Evolutionary conservation across 2,329 filamentous ascomycete species (phyloP), one percentile per base, ranked within the genome.

Genomic region (Fonsecaea erecta): DNA sequence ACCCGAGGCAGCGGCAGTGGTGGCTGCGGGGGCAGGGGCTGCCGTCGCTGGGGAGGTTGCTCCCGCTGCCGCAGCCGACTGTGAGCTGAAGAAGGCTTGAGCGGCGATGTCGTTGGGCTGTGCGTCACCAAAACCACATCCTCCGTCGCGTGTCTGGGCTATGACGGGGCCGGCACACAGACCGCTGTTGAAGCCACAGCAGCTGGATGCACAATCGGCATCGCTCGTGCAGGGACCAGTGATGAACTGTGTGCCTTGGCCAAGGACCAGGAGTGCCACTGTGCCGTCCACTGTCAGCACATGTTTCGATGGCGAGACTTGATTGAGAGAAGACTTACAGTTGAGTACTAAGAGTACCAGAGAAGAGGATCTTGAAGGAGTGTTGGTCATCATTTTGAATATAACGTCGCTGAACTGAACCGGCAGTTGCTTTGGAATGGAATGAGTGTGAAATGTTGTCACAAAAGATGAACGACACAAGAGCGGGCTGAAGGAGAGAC

Each of bases 111-210:
- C 66, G 62, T 72, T 72, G 9, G 71, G 69, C 48, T 66, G 54
- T 16, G 56, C 61, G 37, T 73, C 64, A 21, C 71, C 71, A 30
- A 71, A 71, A 24, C 73, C 71, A 63, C 73, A 74, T 18, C 73
- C 72, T 14, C 66, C 66, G 28, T 70, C 67, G 2, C 67, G 64
- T 55, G 70, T 66, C 34, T 72, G 65, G n/a, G 71, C 71, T 28
- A 72, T 62, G n/a, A 73, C 58, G 1, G 71, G 60, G 3, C 70
- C 71, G 16, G 71, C 71, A 32, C 73, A 74, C 43, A 63, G 64
- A 2, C 72, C 72, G n/a, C 52, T 51, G 34, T 74, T 73, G 66
- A 72, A 73, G 18, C 71, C 73, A 59, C 73, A 74, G 68, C 73
- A 74, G 9, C 68, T 68, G 28, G 68, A 71, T 3, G 71, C 72